Evolutionary conservation across 306 rosid genomes (phyloP).

Genomic region (Citrullus mucosospermus): DNA sequence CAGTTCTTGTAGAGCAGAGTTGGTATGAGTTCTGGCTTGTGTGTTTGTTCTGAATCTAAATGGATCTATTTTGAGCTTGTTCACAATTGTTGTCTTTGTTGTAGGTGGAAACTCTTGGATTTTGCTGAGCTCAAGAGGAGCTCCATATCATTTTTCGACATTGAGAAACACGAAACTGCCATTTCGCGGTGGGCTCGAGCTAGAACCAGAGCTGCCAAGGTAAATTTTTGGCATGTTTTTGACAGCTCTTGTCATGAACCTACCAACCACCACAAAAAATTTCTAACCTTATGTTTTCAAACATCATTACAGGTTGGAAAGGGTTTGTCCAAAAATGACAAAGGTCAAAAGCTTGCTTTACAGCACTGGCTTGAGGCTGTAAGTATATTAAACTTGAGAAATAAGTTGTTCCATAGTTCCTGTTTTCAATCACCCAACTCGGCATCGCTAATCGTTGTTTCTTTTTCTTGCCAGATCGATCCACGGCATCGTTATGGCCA

Average conservation of each 20-base stretch:
- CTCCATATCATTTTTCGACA: constrained; percentile 12
- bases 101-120: constrained; percentile 15
- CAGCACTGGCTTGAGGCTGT: constrained; percentile 46
- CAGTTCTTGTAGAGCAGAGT: constrained; percentile 25
- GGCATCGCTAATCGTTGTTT: neutral
- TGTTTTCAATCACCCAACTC: neutral
- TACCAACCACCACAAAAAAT: neutral
- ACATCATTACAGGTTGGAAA: constrained; percentile 28
- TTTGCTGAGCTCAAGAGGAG: constrained; percentile 16
- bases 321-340: constrained; percentile 22
- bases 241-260: neutral
- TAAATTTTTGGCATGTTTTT: neutral
- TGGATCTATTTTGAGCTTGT: neutral
- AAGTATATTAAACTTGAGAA: neutral
- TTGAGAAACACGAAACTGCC: constrained; percentile 15
- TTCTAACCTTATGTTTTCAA: neutral
- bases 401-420: neutral
- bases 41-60: neutral
- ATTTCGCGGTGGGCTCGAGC: constrained; percentile 18
- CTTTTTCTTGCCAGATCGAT: constrained; percentile 20
- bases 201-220: constrained; percentile 17
- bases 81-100: neutral
- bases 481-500: constrained; percentile 39
- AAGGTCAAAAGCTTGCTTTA: constrained; percentile 33
- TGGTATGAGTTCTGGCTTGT: constrained; percentile 11